Evolutionary conservation across 371 early-diverging fungal genomes (phyloP).

Genomic region (Rhizopus delemar): DNA sequence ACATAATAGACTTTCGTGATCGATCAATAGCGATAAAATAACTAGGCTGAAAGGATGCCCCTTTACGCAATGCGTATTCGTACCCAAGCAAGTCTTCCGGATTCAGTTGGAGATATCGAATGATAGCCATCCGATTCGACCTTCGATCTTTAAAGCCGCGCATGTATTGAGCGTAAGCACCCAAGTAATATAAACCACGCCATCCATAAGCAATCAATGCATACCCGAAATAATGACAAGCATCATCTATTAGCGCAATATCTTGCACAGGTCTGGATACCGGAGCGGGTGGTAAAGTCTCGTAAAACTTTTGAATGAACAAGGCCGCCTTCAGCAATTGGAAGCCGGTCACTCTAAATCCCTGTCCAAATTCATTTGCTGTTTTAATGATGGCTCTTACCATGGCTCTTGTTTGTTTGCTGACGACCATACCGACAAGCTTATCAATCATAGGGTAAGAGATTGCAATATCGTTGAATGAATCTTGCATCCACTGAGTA

Average conservation of each 20-base stretch:
- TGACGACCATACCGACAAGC: slow-evolving; percentile 41
- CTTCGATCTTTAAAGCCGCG: slow-evolving; percentile 37
- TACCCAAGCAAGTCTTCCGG: slow-evolving; percentile 73
- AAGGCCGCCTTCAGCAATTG: slow-evolving; percentile 64
- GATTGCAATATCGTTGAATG: slow-evolving; percentile 44
- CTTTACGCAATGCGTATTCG: slow-evolving; percentile 67
- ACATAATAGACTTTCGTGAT: slow-evolving; percentile 63
- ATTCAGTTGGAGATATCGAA: slow-evolving; percentile 65
- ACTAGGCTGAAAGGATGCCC: slow-evolving; percentile 72
- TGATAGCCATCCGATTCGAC: slow-evolving; percentile 68
- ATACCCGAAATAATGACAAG: slow-evolving; percentile 23
- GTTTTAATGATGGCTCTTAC: slow-evolving; percentile 45
- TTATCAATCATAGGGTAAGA: slow-evolving; percentile 42
- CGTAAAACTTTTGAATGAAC: slow-evolving; percentile 53
- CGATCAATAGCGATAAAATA: slow-evolving; percentile 76
- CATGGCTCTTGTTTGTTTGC: slow-evolving; percentile 35
- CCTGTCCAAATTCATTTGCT: slow-evolving; percentile 62
- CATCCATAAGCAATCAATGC: slow-evolving; percentile 38
- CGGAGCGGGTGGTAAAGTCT: slow-evolving; percentile 6
- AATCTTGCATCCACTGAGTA: slow-evolving; percentile 46
- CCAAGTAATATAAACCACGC: slow-evolving; percentile 44
- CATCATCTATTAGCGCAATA: slow-evolving; percentile 15
- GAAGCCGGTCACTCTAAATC: slow-evolving; percentile 66
- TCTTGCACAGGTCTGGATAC: slow-evolving; percentile 10
- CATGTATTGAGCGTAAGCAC: slow-evolving; percentile 39